These are phyloP conservation scores for Crithidia brevicula DNA, from an alignment of 208 protist species.

Conservation along the genomic window DNA sequence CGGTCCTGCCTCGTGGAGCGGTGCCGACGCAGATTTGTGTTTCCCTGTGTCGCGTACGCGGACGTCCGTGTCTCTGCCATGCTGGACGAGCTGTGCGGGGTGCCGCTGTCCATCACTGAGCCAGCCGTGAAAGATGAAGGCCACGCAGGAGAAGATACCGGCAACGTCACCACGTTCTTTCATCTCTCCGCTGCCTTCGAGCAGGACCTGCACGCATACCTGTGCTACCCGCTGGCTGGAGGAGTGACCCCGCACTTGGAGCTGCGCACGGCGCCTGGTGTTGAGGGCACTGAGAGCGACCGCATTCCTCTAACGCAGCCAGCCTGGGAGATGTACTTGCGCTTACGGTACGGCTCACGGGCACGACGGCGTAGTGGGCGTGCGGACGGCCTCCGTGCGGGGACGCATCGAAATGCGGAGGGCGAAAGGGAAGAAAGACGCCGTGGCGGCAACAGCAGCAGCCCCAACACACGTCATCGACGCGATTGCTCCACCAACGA, in stretches of 20 bases:
- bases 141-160: neutral
- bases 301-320: neutral
- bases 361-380: neutral
- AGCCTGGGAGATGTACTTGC: constrained; percentile 21
- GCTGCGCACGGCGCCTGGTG: neutral
- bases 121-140: neutral
- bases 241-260: neutral
- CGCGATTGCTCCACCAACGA: too few relatives aligned
- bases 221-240: constrained; percentile 31
- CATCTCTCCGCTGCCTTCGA: constrained; percentile 13
- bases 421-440: too few relatives aligned
- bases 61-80: neutral
- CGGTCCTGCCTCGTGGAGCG: too few relatives aligned
- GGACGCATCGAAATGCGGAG: too few relatives aligned
- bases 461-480: too few relatives aligned
- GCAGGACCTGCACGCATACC: constrained; percentile 8
- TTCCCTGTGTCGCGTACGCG: constrained; percentile 5
- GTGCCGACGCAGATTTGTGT: too few relatives aligned
- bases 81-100: neutral
- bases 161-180: too few relatives aligned
- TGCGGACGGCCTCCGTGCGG: too few relatives aligned
- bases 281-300: neutral
- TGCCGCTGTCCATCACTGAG: neutral
- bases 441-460: too few relatives aligned
- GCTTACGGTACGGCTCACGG: constrained; percentile 16